Evolutionary conservation across 1,284 basidiomycete species (phyloP).

Genomic region (Mixia osmundae): DNA sequence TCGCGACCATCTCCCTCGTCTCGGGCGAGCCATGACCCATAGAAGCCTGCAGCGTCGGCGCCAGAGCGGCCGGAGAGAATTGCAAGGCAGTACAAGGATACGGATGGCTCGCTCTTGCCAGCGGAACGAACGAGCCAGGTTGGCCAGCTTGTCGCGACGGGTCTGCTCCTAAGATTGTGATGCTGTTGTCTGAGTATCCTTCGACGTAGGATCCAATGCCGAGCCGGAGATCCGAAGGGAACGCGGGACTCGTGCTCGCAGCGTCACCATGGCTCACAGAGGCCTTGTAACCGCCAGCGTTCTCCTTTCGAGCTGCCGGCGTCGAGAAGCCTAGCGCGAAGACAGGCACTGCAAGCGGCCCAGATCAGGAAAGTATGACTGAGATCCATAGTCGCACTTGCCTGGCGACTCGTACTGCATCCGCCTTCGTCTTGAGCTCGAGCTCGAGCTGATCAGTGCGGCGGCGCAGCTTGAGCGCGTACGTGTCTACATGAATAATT

Average conservation of each 20-base stretch:
- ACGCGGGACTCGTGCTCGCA: constrained; percentile 5
- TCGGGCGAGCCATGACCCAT: constrained; percentile 24
- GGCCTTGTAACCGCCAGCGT: neutral
- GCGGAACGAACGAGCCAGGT: constrained; percentile 34
- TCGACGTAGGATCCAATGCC: constrained; percentile 42
- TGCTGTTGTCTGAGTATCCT: constrained; percentile 44
- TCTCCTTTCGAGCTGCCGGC: neutral
- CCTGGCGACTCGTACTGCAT: no score
- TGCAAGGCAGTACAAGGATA: constrained; percentile 65
- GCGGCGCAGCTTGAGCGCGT: no score
- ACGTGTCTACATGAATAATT: no score
- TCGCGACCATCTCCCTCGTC: constrained; percentile 53
- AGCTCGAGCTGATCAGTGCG: no score
- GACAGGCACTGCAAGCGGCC: no score
- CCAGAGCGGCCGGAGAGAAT: constrained; percentile 33
- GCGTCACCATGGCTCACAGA: neutral
- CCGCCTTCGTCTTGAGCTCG: no score
- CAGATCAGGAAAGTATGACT: no score
- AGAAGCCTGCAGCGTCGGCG: constrained; percentile 42
- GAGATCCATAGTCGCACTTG: no score
- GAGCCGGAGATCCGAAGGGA: constrained; percentile 22
- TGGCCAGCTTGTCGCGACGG: constrained; percentile 22
- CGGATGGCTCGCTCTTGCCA: constrained; percentile 53
- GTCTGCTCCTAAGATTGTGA: constrained; percentile 46
- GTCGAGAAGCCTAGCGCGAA: constrained; percentile 7